These are phyloP conservation scores for Ascochyta koolunga DNA, from an alignment of 2,329 filamentous ascomycete genomes.

Conservation along the genomic window DNA sequence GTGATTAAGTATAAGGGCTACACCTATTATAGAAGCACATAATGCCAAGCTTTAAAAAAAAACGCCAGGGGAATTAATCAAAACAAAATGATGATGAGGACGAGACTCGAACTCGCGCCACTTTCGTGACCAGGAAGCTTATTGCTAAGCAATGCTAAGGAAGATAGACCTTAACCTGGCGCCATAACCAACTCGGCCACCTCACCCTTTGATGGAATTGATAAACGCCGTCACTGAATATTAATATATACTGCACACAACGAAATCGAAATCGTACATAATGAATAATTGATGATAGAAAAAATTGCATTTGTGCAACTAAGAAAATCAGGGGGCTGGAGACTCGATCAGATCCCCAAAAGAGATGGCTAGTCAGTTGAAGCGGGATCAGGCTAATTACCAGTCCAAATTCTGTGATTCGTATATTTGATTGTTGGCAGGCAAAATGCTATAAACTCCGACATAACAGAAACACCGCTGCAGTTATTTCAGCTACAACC, in stretches of 20 bases:
- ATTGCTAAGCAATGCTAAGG: conserved; percentile 34
- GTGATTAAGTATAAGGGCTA: no score
- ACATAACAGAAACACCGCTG: not conserved
- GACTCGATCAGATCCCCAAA: no score
- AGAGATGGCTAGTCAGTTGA: no score
- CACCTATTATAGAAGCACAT: no score
- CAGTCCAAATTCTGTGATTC: no score
- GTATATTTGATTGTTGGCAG: not conserved
- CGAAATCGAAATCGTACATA: no score
- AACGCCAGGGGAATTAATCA: conserved; percentile 24
- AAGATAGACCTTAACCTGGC: conserved; percentile 42
- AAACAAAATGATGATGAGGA: conserved; percentile 46
- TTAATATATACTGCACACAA: no score
- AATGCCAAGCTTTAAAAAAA: not conserved
- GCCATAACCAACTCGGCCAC: conserved; percentile 47
- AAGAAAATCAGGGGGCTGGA: no score
- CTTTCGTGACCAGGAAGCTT: conserved; percentile 48
- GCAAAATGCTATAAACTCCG: not conserved
- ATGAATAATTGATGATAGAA: no score
- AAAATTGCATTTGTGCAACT: no score
- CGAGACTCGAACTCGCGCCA: conserved; percentile 49
- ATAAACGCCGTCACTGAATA: no score
- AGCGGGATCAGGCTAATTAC: no score
- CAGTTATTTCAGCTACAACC: conserved; percentile 33
- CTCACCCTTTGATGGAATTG: conserved; percentile 28